phyloP scores from a whole-genome alignment of 2,329 filamentous ascomycete genomes.

The Pestalotiopsis sp. region DNA sequence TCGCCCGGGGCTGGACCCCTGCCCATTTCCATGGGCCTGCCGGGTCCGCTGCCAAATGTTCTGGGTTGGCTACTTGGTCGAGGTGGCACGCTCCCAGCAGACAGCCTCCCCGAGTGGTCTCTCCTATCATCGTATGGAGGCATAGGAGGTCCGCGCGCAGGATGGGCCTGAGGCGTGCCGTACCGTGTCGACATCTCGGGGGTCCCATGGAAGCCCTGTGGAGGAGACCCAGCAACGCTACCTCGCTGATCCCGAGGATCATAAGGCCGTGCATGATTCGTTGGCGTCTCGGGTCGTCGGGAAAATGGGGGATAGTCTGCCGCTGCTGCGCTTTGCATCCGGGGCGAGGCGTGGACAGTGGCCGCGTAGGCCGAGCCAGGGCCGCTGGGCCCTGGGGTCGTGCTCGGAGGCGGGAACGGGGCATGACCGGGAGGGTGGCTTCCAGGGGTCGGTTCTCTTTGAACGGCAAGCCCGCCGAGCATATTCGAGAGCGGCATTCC shows the following conservation, averaged over 20 bases:
- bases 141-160: constrained; percentile 48
- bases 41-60: constrained; percentile 43
- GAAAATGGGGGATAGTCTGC: constrained; percentile 55
- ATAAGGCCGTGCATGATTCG: constrained; percentile 64
- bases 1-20: constrained; percentile 34
- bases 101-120: constrained; percentile 34
- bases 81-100: constrained; percentile 39
- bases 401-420: constrained; percentile 41
- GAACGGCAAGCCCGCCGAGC: constrained; percentile 45
- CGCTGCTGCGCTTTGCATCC: constrained; percentile 49
- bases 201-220: constrained; percentile 47
- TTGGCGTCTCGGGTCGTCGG: constrained; percentile 66
- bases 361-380: constrained; percentile 47
- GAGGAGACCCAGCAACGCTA: constrained; percentile 47
- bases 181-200: constrained; percentile 57
- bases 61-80: constrained; percentile 55
- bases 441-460: constrained; percentile 42
- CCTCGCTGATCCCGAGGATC: constrained; percentile 44
- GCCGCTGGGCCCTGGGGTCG: constrained; percentile 37
- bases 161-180: constrained; percentile 58
- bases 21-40: constrained; percentile 47
- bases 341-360: constrained; percentile 54
- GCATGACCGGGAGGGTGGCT: constrained; percentile 25
- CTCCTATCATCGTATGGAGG: constrained; percentile 47
- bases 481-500: constrained; percentile 63